phyloP scores from a whole-genome alignment of 169 alveolate genomes.

The Plasmodium coatneyi region DNA sequence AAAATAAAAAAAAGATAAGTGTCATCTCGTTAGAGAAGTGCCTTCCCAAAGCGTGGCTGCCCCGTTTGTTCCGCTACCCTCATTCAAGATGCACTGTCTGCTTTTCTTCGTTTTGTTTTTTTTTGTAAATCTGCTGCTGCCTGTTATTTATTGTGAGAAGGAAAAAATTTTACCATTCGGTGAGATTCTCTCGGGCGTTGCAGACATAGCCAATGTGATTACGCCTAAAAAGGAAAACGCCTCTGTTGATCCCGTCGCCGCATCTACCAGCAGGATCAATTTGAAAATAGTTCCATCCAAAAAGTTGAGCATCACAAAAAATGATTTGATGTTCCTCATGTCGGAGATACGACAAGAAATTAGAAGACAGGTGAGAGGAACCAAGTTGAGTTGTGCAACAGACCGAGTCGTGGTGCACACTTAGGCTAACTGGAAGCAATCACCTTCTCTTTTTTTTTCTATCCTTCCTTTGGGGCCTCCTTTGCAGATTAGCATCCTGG shows the following conservation, averaged over 20 bases:
- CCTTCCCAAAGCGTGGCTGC: neutral
- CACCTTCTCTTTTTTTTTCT: neutral
- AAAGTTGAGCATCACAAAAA: conserved; percentile 47
- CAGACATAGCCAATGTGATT: conserved; percentile 54
- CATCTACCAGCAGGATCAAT: conserved; percentile 24
- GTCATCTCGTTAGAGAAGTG: neutral
- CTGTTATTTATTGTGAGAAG: conserved; percentile 30
- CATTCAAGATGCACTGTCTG: neutral
- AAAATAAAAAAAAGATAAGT: neutral
- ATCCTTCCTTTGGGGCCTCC: neutral
- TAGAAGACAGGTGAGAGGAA: conserved; percentile 44
- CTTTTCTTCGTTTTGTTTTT: neutral
- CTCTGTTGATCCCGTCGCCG: neutral
- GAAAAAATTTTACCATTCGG: conserved; percentile 56
- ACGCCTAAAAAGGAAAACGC: conserved; percentile 13
- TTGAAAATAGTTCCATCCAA: conserved; percentile 72
- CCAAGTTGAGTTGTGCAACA: neutral
- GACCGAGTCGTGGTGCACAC: neutral
- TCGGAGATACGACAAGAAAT: conserved; percentile 66
- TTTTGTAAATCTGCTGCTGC: neutral
- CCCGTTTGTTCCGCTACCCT: neutral
- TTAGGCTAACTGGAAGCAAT: neutral
- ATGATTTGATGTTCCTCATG: conserved; percentile 53
- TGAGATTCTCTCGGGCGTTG: conserved; percentile 56
- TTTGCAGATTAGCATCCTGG: conserved; percentile 34